Conservation (phyloP, 257 asterid genomes). For the Rubia yunnanensis region DNA sequence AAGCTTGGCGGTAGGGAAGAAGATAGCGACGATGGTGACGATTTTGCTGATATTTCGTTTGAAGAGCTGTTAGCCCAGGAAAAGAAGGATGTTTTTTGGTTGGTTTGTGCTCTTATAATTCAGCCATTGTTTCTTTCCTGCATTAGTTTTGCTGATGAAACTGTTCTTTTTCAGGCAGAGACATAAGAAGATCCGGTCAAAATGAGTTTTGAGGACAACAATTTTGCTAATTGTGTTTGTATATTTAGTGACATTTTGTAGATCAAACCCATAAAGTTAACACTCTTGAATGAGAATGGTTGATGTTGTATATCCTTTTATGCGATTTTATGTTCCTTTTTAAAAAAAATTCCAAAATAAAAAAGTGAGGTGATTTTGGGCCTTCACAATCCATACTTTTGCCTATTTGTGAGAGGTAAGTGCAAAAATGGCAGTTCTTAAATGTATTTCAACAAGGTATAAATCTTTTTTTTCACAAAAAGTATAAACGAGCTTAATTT, state of each 20-base stretch:
- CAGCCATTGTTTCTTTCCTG: slow-evolving; percentile 1
- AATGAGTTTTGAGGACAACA: slow-evolving; percentile 25
- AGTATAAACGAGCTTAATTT: too few relatives aligned
- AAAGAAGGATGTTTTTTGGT: slow-evolving; percentile 80
- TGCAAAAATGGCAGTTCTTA: too few relatives aligned
- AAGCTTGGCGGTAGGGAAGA: slow-evolving; percentile 23
- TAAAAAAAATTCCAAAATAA: not conserved
- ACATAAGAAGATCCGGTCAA: slow-evolving; percentile 41
- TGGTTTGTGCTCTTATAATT: slow-evolving; percentile 9
- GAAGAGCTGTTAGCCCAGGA: slow-evolving; percentile 79
- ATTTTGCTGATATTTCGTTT: slow-evolving; percentile 52
- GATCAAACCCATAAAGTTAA: slow-evolving; percentile 23
- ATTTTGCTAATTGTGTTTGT: slow-evolving; percentile 16
- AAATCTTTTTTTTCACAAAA: too few relatives aligned
- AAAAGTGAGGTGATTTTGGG: not conserved
- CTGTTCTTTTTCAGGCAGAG: slow-evolving; percentile 49
- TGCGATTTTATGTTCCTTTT: slow-evolving; percentile 1
- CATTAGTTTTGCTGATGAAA: slow-evolving; percentile 13
- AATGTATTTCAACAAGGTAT: too few relatives aligned
- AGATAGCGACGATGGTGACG: slow-evolving; percentile 35
- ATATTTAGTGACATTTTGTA: slow-evolving; percentile 26
- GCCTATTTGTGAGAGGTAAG: not conserved
- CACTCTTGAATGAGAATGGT: slow-evolving; percentile 18
- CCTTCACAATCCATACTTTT: not conserved
- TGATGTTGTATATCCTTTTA: not conserved